Base-by-base conservation (phyloP, 768 basidiomycete species). In the Podaxis mareebaensis region DNA sequence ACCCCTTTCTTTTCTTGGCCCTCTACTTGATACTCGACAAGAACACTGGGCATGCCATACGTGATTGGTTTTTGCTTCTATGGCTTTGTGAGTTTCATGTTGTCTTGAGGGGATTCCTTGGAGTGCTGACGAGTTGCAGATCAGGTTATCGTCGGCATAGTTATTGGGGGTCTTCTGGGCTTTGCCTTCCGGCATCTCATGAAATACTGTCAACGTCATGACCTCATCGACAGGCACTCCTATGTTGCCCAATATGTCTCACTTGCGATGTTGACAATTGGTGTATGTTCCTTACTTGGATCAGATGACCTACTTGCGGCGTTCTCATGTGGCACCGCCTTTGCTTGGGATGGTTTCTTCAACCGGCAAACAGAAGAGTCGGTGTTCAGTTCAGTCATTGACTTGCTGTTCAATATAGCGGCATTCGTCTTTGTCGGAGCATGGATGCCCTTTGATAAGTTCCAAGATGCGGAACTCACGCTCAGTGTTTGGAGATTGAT, bases 371-470 rank as follows among this genome's bases (percentile, higher is more conserved):
- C 95, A 0, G 96, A 97, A 72, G 96, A 98, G 73, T 86, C 93
- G 30, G 89, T 95, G 65, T 99, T 99, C 81, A 92, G 90, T 67
- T 94, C 93, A 75, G 96, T 99, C 68, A 94, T 99, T 70, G 94
- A 99, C 75, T 79, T 98, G 67, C 81, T 99, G 62, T 96, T 97
- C 85, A 98, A 98, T 77, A 85, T 95, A 65, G 93, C 95, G 30
- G 92, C 92, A 3, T 98, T 99, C 78, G 88, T 98, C 56, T 98
- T 91, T 71, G 91, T 99, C 65, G 97, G 97, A 64, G 96, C 96
- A 38, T 95, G 96, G 89, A 96, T 96, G 85, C 97, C 97, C 0
- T 99, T 99, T 76, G 74, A 82, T 70, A 81, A 83, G 54, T 99
- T 96, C 79, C 77, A 80, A 64, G 82, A 93, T 71, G 75, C 77